These are phyloP conservation scores for Kwoniella pini DNA, from an alignment of 768 basidiomycete genomes.

Conservation along the genomic window DNA sequence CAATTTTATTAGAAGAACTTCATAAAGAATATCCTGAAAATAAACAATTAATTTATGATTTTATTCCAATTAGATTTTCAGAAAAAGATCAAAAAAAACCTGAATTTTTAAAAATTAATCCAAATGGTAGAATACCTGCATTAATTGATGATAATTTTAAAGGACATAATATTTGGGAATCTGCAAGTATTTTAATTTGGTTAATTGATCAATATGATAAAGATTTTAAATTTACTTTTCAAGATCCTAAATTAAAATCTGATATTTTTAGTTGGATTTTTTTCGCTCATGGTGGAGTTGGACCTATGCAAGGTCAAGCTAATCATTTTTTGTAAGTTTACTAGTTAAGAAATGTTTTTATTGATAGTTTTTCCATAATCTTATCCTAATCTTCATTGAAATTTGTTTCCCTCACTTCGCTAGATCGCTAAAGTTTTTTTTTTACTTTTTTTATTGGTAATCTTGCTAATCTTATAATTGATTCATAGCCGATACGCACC, in stretches of 20 bases:
- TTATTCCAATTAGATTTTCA: conserved; percentile 60
- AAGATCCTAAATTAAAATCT: conserved; percentile 62
- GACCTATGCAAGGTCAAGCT: conserved; percentile 83
- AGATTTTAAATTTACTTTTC: conserved; percentile 70
- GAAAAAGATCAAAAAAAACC: conserved; percentile 76
- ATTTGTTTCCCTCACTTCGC: too few species aligned
- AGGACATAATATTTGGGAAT: conserved; percentile 54
- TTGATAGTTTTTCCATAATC: too few species aligned
- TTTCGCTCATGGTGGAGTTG: conserved; percentile 63
- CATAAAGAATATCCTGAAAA: conserved; percentile 59
- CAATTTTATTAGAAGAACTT: conserved; percentile 67
- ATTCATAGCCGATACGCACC: conserved; percentile 48
- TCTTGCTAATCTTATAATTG: too few species aligned
- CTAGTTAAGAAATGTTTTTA: too few species aligned
- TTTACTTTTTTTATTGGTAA: neutral
- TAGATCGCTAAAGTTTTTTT: too few species aligned
- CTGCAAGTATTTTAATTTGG: conserved; percentile 77
- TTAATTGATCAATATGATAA: conserved; percentile 74
- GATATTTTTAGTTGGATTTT: conserved; percentile 84
- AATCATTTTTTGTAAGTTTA: conserved; percentile 71
- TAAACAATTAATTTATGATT: conserved; percentile 50
- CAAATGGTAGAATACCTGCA: conserved; percentile 56
- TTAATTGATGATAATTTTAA: conserved; percentile 51
- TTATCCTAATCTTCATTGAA: too few species aligned
- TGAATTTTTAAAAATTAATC: conserved; percentile 68